phyloP scores from a whole-genome alignment of 1,139 yeast genomes.

The Yamadazyma membranifaciens region DNA sequence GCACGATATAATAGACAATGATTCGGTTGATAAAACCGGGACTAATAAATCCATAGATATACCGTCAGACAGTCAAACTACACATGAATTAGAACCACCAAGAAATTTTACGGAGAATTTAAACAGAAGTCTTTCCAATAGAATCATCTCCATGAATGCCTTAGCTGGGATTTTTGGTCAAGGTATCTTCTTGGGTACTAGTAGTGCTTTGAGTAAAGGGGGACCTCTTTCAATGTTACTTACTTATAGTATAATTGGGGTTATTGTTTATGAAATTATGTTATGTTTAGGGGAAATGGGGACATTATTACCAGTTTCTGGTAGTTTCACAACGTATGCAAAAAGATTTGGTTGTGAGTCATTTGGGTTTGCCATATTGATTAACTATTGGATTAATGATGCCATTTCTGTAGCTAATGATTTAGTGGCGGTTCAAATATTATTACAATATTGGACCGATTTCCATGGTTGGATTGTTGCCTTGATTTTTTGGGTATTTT shows the following conservation, averaged over 20 bases:
- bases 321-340: conserved; percentile 61
- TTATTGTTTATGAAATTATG: conserved; percentile 59
- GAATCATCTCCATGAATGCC: conserved; percentile 62
- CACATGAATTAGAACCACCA: conserved; percentile 4
- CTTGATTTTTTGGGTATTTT: conserved; percentile 56
- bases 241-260: conserved; percentile 58
- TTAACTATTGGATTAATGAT: conserved; percentile 67
- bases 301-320: conserved; percentile 59
- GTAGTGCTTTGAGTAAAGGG: conserved; percentile 55
- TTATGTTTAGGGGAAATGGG: conserved; percentile 66
- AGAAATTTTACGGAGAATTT: conserved; percentile 26
- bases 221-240: conserved; percentile 65
- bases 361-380: conserved; percentile 59
- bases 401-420: conserved; percentile 63
- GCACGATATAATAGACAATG: too few species aligned
- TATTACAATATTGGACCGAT: conserved; percentile 61
- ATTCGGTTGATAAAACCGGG: not conserved
- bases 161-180: conserved; percentile 70
- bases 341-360: conserved; percentile 61
- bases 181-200: conserved; percentile 65
- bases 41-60: not conserved
- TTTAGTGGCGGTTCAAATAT: conserved; percentile 57
- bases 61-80: not conserved
- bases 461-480: conserved; percentile 59
- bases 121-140: conserved; percentile 44